Conservation (phyloP, 2,329 filamentous ascomycete genomes). For the Lizonia empirigonia region DNA sequence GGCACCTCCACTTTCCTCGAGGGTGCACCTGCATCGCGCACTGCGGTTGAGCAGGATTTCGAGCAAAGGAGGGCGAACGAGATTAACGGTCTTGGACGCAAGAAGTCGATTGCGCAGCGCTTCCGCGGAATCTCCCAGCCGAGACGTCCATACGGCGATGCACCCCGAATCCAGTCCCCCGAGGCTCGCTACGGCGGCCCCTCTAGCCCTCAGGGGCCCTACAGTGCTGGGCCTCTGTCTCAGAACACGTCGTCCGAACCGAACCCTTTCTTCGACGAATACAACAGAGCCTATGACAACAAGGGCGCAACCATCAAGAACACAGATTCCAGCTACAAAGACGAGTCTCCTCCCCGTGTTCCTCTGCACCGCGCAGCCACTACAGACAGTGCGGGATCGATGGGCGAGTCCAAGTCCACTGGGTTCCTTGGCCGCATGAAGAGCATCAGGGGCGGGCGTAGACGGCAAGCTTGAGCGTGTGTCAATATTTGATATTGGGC, state of each 20-base stretch:
- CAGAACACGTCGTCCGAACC: conserved; percentile 51
- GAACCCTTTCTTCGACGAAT: conserved; percentile 85
- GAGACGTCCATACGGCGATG: conserved; percentile 62
- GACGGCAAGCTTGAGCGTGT: conserved; percentile 36
- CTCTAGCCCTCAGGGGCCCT: conserved; percentile 37
- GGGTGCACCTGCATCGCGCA: conserved; percentile 83
- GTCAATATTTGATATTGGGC: too few relatives aligned
- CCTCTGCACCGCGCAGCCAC: conserved; percentile 41
- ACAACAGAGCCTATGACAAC: conserved; percentile 68
- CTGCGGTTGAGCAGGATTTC: conserved; percentile 75
- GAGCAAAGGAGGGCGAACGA: conserved; percentile 59
- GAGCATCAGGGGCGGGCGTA: conserved; percentile 46
- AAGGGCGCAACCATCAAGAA: conserved; percentile 65
- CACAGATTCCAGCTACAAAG: conserved; percentile 46
- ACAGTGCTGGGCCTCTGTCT: conserved; percentile 49
- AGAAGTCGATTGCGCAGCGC: conserved; percentile 93
- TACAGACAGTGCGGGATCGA: conserved; percentile 38
- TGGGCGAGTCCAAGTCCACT: conserved; percentile 33
- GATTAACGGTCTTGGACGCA: conserved; percentile 70
- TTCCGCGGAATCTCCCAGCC: conserved; percentile 82
- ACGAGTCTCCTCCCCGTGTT: conserved; percentile 40
- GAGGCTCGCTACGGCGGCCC: conserved; percentile 58
- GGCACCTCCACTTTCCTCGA: conserved; percentile 96
- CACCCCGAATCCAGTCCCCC: conserved; percentile 51
- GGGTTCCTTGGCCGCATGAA: conserved; percentile 48